A percentile compares a stretch with the other conserved stretches of the same genome.
Evolutionary conservation across 2,329 filamentous ascomycete species (phyloP).

Genomic region (Xylariaceae sp.): DNA sequence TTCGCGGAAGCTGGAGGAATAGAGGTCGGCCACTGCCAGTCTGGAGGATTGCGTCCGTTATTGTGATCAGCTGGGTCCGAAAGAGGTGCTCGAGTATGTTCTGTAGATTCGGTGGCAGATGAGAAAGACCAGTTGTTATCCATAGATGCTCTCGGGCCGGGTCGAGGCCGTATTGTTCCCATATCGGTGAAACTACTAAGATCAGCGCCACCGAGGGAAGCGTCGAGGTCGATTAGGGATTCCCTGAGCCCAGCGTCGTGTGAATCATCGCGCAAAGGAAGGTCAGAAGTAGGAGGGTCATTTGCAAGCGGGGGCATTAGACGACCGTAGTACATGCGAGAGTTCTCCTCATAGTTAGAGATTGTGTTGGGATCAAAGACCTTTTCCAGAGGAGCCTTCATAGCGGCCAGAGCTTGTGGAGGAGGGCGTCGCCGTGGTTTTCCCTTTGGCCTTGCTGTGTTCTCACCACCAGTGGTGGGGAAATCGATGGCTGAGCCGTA

Average conservation of each 20-base stretch:
- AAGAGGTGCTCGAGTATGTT: slow-evolving; percentile 42
- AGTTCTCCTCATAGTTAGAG: slow-evolving; percentile 61
- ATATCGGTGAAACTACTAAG: slow-evolving; percentile 57
- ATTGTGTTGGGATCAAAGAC: slow-evolving; percentile 64
- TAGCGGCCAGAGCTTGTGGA: slow-evolving; percentile 52
- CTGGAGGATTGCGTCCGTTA: slow-evolving; percentile 46
- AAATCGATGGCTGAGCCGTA: slow-evolving; percentile 58
- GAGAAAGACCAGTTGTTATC: slow-evolving; percentile 44
- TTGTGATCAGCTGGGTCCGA: slow-evolving; percentile 56
- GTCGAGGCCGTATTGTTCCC: slow-evolving; percentile 51
- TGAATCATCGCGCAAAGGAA: slow-evolving; percentile 56
- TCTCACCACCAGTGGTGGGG: slow-evolving; percentile 40
- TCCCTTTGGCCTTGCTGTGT: slow-evolving; percentile 47
- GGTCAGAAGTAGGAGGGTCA: slow-evolving; percentile 40
- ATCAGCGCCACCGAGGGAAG: slow-evolving; percentile 51
- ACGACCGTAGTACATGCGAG: slow-evolving; percentile 54
- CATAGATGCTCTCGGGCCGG: slow-evolving; percentile 37
- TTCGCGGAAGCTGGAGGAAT: slow-evolving; percentile 49
- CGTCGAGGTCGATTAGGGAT: slow-evolving; percentile 62
- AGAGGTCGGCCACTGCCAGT: slow-evolving; percentile 57
- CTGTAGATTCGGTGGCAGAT: slow-evolving; percentile 37
- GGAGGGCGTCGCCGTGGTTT: slow-evolving; percentile 52
- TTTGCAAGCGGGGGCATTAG: slow-evolving; percentile 33
- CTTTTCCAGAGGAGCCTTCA: slow-evolving; percentile 58
- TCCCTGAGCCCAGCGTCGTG: slow-evolving; percentile 50